Base-by-base conservation (phyloP, 2,329 filamentous ascomycete species). In the Bimuria novae-zelandiae region DNA sequence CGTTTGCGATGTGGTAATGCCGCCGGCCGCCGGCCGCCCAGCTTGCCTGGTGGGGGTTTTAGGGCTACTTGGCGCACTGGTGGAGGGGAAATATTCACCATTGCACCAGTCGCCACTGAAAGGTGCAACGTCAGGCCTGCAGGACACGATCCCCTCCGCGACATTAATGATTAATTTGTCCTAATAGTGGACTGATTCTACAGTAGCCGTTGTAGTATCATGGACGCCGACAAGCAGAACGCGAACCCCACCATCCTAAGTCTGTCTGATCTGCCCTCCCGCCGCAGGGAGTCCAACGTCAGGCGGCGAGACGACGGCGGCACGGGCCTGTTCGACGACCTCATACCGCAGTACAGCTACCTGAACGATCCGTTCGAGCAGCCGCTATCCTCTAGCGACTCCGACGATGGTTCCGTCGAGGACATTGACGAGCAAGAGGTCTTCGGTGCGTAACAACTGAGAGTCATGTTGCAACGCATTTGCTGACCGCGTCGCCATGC, bases 381-480 rank as follows among this genome's bases (percentile, higher is more conserved):
- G 64, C 71, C 60, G 42, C 62, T 51, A 23, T 71, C 68, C 43
- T 72, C 73, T 21, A 73, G 69, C 42, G 65, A 72, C 42, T 75
- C 75, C 7, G 84, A 86, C 52, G 84, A 87, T 53, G 81, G 85
- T 43, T 78, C 80, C 1, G 80, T 86, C 30, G 92, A 97, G 64
- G 89, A 89, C 52, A 96, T 99, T 62, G 94, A 99, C 70, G 90
- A 95, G 73, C 94, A 97, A 74, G 94, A 99, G 76, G 93, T 99
- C 36, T 99, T 93, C 71, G 92, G 91, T 94, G 55, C 46, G 67
- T 55, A 39, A 42, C 45, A 46, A 17, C 22, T 46, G 41, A 36
- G 27, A 11, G n/a, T 29, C 33, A 1, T 27, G 21, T 30, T 39
- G 42, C 30, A n/a, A 12, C 27, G 14, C 27, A 36, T 33, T 52